These are phyloP conservation scores for Pseudocercospora fuligena DNA, from an alignment of 2,329 filamentous ascomycete species.

Conservation along the genomic window DNA sequence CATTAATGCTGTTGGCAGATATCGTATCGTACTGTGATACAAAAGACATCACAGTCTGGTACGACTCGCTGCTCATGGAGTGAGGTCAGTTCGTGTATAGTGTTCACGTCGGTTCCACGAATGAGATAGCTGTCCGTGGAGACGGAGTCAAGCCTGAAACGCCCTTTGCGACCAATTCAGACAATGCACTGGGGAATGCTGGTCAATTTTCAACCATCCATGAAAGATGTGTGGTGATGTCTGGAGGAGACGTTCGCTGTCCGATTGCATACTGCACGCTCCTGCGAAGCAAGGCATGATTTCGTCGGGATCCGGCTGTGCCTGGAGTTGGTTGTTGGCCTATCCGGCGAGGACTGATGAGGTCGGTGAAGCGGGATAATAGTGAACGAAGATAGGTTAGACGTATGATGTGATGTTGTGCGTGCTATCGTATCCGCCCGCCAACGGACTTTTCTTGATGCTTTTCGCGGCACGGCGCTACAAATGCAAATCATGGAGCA, in stretches of 20 bases:
- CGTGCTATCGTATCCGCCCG: neutral
- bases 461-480: slow-evolving; percentile 18
- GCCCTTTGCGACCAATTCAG: neutral
- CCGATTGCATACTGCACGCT: neutral
- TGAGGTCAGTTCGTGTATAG: neutral
- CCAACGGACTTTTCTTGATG: slow-evolving; percentile 18
- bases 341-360: neutral
- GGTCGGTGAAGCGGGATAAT: neutral
- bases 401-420: neutral
- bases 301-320: neutral
- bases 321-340: slow-evolving; percentile 3
- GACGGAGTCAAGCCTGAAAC: slow-evolving; percentile 8
- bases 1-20: too few relatives aligned
- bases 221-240: neutral
- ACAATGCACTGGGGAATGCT: slow-evolving; percentile 9
- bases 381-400: neutral
- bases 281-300: neutral
- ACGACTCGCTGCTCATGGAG: neutral
- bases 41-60: neutral
- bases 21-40: too few relatives aligned
- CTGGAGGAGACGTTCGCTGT: neutral
- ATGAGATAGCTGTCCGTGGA: neutral
- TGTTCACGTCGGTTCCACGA: slow-evolving; percentile 6
- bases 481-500: slow-evolving; percentile 14
- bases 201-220: neutral